Conservation (phyloP, 768 basidiomycete species). For the Leccinum rimulosum region DNA sequence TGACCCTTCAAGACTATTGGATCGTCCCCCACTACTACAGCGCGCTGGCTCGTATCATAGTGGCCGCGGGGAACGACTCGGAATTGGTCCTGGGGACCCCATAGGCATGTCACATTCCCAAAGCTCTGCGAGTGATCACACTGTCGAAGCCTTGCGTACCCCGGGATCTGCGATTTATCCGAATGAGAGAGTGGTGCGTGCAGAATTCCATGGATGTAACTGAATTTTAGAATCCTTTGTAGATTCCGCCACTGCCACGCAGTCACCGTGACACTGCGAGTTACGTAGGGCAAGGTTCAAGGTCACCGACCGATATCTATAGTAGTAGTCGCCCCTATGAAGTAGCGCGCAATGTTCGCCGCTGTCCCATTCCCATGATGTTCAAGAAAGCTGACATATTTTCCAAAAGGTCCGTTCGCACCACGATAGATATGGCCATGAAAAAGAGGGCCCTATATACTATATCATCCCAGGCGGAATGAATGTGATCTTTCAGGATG, state of each 20-base stretch:
- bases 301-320: slow-evolving; percentile 33
- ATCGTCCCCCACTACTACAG: slow-evolving; percentile 20
- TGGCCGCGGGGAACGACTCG: slow-evolving; percentile 14
- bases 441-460: slow-evolving; percentile 36
- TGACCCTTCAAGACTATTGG: slow-evolving; percentile 22
- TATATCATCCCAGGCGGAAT: slow-evolving; percentile 68
- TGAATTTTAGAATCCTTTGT: not conserved
- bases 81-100: slow-evolving; percentile 15
- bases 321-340: slow-evolving; percentile 19
- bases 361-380: not conserved
- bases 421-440: slow-evolving; percentile 23
- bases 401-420: slow-evolving; percentile 25
- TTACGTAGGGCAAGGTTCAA: slow-evolving; percentile 14
- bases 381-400: slow-evolving; percentile 10
- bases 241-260: slow-evolving; percentile 33
- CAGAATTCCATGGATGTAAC: not conserved
- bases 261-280: slow-evolving; percentile 11
- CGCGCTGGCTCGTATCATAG: slow-evolving; percentile 22
- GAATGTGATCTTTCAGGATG: slow-evolving; percentile 67
- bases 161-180: slow-evolving; percentile 19
- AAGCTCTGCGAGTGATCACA: slow-evolving; percentile 29
- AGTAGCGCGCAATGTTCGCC: slow-evolving; percentile 16
- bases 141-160: slow-evolving; percentile 28
- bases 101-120: slow-evolving; percentile 22
- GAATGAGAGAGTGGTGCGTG: slow-evolving; percentile 27